phyloP scores from a whole-genome alignment of 2,329 filamentous ascomycete genomes.

The Tolypocladium paradoxum region DNA sequence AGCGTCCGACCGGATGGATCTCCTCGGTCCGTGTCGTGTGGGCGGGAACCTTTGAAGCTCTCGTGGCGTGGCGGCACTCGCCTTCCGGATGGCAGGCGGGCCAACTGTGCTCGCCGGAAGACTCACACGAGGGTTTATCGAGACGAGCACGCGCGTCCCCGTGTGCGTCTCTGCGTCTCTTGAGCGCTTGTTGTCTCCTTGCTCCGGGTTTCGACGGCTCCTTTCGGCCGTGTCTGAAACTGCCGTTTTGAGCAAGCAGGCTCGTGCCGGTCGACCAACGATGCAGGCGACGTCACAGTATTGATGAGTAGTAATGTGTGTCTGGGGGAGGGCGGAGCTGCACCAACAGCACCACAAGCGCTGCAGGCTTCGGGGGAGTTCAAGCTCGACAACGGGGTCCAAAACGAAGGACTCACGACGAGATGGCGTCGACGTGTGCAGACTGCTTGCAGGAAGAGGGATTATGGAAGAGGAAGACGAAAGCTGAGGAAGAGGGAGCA shows the following conservation, averaged over 20 bases:
- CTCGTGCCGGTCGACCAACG: neutral
- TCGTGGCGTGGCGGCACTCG: neutral
- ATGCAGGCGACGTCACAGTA: neutral
- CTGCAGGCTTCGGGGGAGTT: neutral
- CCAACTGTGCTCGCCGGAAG: neutral
- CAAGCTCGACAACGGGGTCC: neutral
- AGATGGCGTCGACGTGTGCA: neutral
- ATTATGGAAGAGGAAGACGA: neutral
- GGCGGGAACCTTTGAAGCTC: neutral
- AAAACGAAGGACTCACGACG: neutral
- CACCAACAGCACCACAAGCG: neutral
- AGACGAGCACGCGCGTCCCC: neutral
- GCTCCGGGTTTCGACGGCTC: neutral
- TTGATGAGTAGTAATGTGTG: neutral
- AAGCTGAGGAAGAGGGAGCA: neutral
- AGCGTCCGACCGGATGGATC: neutral
- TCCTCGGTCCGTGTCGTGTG: neutral
- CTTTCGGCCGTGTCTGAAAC: too few relatives aligned
- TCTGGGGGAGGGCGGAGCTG: neutral
- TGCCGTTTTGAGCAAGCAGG: neutral
- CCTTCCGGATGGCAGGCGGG: neutral
- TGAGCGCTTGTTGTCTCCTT: neutral
- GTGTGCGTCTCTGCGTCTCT: neutral
- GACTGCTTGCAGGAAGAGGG: neutral
- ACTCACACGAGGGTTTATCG: constrained; percentile 1